Evolutionary conservation across 805 yeast species (phyloP).

Genomic region (Pichia thaimueangensis): DNA sequence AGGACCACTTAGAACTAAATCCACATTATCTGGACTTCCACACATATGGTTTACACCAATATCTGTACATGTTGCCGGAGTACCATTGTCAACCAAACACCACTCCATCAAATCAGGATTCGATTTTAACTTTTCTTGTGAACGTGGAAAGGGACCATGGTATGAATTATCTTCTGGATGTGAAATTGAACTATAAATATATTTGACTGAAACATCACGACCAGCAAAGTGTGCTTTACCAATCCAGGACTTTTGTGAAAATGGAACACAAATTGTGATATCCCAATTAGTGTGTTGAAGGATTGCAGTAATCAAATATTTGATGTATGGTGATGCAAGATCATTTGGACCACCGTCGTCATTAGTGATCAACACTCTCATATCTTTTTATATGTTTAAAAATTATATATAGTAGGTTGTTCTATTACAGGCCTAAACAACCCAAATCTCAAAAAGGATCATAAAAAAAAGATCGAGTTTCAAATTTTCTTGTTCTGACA

Average conservation of each 20-base stretch:
- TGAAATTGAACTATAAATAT: conserved; percentile 51
- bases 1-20: conserved; percentile 89
- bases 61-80: conserved; percentile 95
- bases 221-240: conserved; percentile 96
- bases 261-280: conserved; percentile 76
- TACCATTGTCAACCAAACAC: conserved; percentile 74
- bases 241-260: conserved; percentile 88
- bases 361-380: conserved; percentile 54
- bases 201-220: conserved; percentile 50
- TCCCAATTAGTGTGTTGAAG: conserved; percentile 70
- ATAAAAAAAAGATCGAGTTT: no score
- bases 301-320: conserved; percentile 70
- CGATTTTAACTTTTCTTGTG: conserved; percentile 34
- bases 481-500: no score
- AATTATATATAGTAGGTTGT: no score
- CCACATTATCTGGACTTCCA: conserved; percentile 49
- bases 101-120: conserved; percentile 61
- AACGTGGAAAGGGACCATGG: conserved; percentile 61
- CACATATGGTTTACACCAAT: conserved; percentile 74
- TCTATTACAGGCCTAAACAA: no score
- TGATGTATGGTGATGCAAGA: conserved; percentile 75
- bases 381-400: background rate
- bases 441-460: no score
- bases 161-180: conserved; percentile 43
- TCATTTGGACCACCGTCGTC: conserved; percentile 95